These are phyloP conservation scores for Diatrype stigma DNA, from an alignment of 2,329 filamentous ascomycete genomes.

Conservation along the genomic window DNA sequence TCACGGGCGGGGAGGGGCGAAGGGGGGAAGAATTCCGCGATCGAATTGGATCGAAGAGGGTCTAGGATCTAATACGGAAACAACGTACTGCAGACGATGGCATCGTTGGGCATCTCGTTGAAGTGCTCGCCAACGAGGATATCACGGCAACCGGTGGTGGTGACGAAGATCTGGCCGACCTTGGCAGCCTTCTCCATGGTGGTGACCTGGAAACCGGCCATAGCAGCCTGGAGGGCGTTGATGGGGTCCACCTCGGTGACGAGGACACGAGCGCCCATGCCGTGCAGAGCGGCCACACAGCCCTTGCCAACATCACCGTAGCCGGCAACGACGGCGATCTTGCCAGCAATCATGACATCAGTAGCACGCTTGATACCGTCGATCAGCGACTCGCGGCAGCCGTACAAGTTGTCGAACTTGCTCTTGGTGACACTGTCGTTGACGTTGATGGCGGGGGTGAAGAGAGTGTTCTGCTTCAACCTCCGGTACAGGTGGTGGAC, in stretches of 20 bases:
- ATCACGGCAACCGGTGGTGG: constrained; percentile 98
- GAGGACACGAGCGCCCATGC: constrained; percentile 95
- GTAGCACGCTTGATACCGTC: constrained; percentile 99
- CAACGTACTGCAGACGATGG: constrained; percentile 89
- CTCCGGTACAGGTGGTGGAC: constrained; percentile 99
- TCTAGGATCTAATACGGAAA: background rate
- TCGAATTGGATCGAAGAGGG: too few relatives aligned
- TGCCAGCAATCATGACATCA: constrained; percentile 99
- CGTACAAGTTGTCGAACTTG: constrained; percentile 99
- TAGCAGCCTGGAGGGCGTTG: constrained; percentile 98
- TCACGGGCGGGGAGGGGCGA: too few relatives aligned
- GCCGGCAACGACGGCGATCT: constrained; percentile 95
- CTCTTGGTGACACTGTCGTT: constrained; percentile 99
- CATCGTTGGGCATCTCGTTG: constrained; percentile 92
- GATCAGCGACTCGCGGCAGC: constrained; percentile 96
- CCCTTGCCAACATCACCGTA: constrained; percentile 99
- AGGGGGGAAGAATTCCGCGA: too few relatives aligned
- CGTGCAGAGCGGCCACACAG: constrained; percentile 90
- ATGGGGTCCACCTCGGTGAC: constrained; percentile 98
- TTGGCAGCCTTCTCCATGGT: constrained; percentile 96
- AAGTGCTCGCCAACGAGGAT: constrained; percentile 92
- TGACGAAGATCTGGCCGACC: constrained; percentile 95
- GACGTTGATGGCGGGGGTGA: constrained; percentile 97
- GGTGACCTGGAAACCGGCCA: constrained; percentile 93
- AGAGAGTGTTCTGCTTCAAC: constrained; percentile 85